Evolutionary conservation across 345 rosid genomes (phyloP).

Genomic region (Euphorbia tirucalli): DNA sequence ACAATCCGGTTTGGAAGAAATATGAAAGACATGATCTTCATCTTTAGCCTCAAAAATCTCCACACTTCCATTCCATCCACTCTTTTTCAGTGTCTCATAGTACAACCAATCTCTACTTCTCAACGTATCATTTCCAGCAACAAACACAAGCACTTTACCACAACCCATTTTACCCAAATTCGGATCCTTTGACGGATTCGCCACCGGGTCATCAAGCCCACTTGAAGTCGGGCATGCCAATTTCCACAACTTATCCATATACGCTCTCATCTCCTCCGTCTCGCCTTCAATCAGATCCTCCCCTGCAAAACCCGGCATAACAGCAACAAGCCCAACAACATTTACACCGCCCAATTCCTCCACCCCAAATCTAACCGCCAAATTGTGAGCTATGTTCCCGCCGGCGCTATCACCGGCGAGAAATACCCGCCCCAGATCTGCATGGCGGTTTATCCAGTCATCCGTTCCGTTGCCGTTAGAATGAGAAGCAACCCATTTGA

Average conservation of each 20-base stretch:
- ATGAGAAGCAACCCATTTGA: conserved; percentile 22
- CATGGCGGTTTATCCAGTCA: conserved; percentile 14
- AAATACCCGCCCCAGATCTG: conserved; percentile 8
- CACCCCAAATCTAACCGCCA: conserved; percentile 3
- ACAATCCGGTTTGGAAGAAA: conserved; percentile 46
- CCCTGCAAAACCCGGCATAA: conserved; percentile 21
- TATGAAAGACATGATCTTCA: conserved; percentile 69
- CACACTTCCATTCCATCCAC: conserved; percentile 46
- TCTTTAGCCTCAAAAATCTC: conserved; percentile 56
- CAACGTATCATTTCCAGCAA: conserved; percentile 22
- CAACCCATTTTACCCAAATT: conserved; percentile 17
- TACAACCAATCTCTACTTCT: conserved; percentile 20
- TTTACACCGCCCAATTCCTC: not conserved
- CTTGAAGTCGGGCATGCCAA: conserved; percentile 36
- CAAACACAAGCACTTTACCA: conserved; percentile 16
- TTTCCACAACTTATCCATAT: conserved; percentile 41
- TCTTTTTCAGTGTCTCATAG: conserved; percentile 35
- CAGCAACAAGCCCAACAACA: conserved; percentile 13
- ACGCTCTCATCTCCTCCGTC: conserved; percentile 21
- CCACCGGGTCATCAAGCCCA: conserved; percentile 28
- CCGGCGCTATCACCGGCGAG: conserved; percentile 22
- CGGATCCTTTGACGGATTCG: conserved; percentile 13
- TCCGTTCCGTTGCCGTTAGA: conserved; percentile 14
- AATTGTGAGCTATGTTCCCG: conserved; percentile 18
- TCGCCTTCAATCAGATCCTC: conserved; percentile 2